phyloP scores from a whole-genome alignment of 805 yeast genomes.

The Cyberlindnera americana region DNA sequence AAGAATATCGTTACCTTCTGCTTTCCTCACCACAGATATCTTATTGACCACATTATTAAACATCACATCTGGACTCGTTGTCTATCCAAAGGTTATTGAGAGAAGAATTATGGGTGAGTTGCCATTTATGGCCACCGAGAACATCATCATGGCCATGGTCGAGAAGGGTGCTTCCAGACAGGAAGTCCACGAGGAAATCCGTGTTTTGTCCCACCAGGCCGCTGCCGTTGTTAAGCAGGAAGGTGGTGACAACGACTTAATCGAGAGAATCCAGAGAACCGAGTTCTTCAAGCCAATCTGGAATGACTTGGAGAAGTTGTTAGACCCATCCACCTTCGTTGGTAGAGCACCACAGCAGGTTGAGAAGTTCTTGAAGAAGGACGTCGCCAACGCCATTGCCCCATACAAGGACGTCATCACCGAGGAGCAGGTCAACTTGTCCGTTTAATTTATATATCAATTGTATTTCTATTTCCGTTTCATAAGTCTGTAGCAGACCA shows the following conservation, averaged over 20 bases:
- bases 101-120: constrained; percentile 91
- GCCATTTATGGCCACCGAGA: constrained; percentile 99
- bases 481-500: too few species aligned
- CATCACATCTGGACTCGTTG: constrained; percentile 93
- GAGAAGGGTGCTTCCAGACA: constrained; percentile 97
- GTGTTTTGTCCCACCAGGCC: constrained; percentile 96
- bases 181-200: constrained; percentile 95
- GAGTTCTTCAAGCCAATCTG: constrained; percentile 87
- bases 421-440: constrained; percentile 68
- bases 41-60: constrained; percentile 83
- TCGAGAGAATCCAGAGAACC: constrained; percentile 76
- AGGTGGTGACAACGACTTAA: constrained; percentile 98
- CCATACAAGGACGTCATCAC: constrained; percentile 60
- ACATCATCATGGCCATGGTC: constrained; percentile 99
- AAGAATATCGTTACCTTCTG: constrained; percentile 94
- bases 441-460: constrained; percentile 45
- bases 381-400: constrained; percentile 78
- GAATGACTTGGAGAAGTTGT: constrained; percentile 71
- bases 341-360: constrained; percentile 99
- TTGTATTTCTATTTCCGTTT: neutral
- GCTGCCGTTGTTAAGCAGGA: constrained; percentile 95
- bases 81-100: constrained; percentile 97
- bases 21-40: constrained; percentile 94
- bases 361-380: constrained; percentile 81
- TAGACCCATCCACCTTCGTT: constrained; percentile 91